Base-by-base conservation (phyloP, 257 asterid genomes). In the Penstemon newberryi region DNA sequence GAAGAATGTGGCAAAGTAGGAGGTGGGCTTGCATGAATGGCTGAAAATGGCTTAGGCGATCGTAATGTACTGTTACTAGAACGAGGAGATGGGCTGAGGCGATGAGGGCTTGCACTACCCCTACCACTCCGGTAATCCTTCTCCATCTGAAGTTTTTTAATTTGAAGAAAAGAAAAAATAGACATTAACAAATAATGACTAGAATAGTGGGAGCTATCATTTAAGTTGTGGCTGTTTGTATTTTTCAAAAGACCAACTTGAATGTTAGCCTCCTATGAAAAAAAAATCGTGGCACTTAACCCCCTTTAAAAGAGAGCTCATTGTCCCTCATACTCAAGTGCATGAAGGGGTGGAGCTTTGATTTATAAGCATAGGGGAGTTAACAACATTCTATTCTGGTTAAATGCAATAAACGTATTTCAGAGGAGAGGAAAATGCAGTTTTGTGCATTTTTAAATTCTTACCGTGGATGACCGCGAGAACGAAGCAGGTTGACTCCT, bases 81-180 rank as follows among this genome's bases (percentile, higher is more conserved):
- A 25, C 33, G 79, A 67, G 96, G 97, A 71, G 97, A 93, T 76
- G 89, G 87, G 70, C 96, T 91, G 18, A 84, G 81, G 74, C 96
- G 93, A 67, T 80, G 86, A 12, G 97, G 97, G 76, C 97, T 94
- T 40, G 99, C 79, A 74, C 97, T 94, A 41, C 93, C 89, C 83
- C 88, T 89, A 71, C 86, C 76, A 72, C 83, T 89, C 33, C 2
- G 33, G 67, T 83, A 77, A 76, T 81, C 81, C 82, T 73, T 91
- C 78, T 89, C 99, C 91, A 87, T 81, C 99, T 94, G 81, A 69
- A 71, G 69, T 66, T 25, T 25, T 25, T 25, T 25, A 25, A 25
- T 25, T 66, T 75, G 65, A 72, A 39, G 11, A 62, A 50, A 60
- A 57, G 62, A 59, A 53, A 53, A 37, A 69, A 67, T 1, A 25